Evolutionary conservation across 371 early-diverging fungal species (phyloP).

Genomic region (Smittium culicis): DNA sequence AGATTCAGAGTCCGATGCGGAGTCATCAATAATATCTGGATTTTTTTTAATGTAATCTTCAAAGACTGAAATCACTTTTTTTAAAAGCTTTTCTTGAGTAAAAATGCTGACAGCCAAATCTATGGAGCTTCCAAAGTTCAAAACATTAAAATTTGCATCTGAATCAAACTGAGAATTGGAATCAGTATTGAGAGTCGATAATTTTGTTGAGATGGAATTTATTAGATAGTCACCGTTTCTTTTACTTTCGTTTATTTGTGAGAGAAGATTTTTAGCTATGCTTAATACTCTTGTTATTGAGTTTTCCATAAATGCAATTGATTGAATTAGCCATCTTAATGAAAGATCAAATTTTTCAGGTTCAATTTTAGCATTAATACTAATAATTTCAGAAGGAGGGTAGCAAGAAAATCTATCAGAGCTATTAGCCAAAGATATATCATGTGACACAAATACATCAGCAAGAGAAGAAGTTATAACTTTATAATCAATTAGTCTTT

Average conservation of each 20-base stretch:
- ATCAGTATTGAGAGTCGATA: background rate
- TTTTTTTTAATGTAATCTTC: slow-evolving; percentile 27
- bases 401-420: slow-evolving; percentile 38
- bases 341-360: slow-evolving; percentile 28
- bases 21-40: background rate
- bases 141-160: no score
- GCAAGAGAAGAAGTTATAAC: slow-evolving; percentile 36
- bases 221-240: slow-evolving; percentile 44
- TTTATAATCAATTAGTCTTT: slow-evolving; percentile 35
- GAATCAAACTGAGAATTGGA: background rate
- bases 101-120: slow-evolving; percentile 29
- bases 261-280: slow-evolving; percentile 45
- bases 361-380: slow-evolving; percentile 33
- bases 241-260: slow-evolving; percentile 41
- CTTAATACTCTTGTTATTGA: slow-evolving; percentile 44
- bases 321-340: slow-evolving; percentile 35
- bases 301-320: slow-evolving; percentile 40
- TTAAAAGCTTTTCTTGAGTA: slow-evolving; percentile 10
- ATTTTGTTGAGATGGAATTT: slow-evolving; percentile 14
- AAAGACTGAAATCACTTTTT: slow-evolving; percentile 14
- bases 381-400: slow-evolving; percentile 43
- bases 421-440: slow-evolving; percentile 43
- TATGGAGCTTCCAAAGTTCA: background rate
- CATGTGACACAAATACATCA: slow-evolving; percentile 40
- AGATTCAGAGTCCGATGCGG: background rate